phyloP scores from a whole-genome alignment of 129 eudicot genomes.

The Pseudognaphalium luteoalbum region DNA sequence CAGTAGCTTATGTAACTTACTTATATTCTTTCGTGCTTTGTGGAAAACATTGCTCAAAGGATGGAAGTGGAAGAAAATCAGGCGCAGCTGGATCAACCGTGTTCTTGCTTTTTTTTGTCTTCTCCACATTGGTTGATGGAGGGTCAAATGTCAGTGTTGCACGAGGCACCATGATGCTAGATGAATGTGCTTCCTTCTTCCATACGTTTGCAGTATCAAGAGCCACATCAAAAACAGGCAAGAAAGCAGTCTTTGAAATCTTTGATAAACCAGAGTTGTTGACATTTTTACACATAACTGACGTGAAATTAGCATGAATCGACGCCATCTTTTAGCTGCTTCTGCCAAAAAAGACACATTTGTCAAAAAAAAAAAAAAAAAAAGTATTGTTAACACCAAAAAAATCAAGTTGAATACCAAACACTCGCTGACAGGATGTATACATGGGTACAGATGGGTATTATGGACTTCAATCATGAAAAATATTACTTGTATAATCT shows the following conservation, averaged over 20 bases:
- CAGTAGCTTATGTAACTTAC: conserved; percentile 26
- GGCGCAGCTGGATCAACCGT: conserved; percentile 91
- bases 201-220: conserved; percentile 35
- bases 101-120: conserved; percentile 59
- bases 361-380: too few relatives aligned
- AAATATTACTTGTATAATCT: background rate
- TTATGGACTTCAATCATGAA: background rate
- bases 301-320: conserved; percentile 62
- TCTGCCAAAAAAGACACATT: conserved; percentile 9
- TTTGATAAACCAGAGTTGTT: conserved; percentile 40
- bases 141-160: conserved; percentile 95
- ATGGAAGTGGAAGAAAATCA: conserved; percentile 92
- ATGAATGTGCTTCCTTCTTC: conserved; percentile 44
- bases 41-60: conserved; percentile 94
- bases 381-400: too few relatives aligned
- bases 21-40: conserved; percentile 83
- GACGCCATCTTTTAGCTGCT: conserved; percentile 62
- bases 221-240: conserved; percentile 59
- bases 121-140: conserved; percentile 49
- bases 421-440: background rate
- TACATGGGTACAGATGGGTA: background rate
- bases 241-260: conserved; percentile 57
- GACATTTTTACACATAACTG: conserved; percentile 60
- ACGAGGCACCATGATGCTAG: conserved; percentile 43
- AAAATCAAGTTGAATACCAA: conserved; percentile 4